These are phyloP conservation scores for Starmerella asiatica DNA, from an alignment of 805 yeast species.

Conservation along the genomic window DNA sequence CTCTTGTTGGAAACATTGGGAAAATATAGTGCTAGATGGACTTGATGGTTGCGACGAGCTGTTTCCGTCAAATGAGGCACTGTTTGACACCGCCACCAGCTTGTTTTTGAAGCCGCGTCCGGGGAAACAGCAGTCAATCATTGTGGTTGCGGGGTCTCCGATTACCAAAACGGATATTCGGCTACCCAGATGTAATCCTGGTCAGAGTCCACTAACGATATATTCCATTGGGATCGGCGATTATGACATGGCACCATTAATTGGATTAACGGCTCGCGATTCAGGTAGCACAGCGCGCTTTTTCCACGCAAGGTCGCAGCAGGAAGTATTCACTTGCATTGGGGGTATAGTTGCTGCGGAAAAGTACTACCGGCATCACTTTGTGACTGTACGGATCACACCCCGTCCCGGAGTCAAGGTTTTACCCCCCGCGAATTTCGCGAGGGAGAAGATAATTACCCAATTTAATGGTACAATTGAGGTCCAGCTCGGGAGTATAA, in stretches of 20 bases:
- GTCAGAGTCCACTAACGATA: not conserved
- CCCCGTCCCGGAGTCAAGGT: not conserved
- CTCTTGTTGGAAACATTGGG: conserved; percentile 13
- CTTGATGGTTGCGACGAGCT: not conserved
- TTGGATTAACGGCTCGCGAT: conserved; percentile 1
- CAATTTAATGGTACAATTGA: not conserved
- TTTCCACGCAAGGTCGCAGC: not conserved
- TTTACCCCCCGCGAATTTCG: not conserved
- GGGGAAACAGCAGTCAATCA: conserved; percentile 7
- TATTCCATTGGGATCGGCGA: conserved; percentile 9
- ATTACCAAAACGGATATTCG: not conserved
- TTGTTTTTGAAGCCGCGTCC: not conserved
- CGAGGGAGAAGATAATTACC: not conserved
- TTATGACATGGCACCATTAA: conserved; percentile 3
- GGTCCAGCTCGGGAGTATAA: conserved; percentile 3
- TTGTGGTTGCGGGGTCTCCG: conserved; percentile 5
- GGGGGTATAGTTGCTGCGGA: conserved; percentile 6
- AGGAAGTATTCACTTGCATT: not conserved
- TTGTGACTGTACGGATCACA: not conserved
- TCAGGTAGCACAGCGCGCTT: not conserved
- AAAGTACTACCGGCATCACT: conserved; percentile 4
- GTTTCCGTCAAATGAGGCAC: not conserved
- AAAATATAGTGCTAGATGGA: not conserved
- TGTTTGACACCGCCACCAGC: conserved; percentile 4
- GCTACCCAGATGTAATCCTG: not conserved